Percentiles rank a stretch among this genome's conserved stretches.
Conservation (phyloP, 768 basidiomycete genomes). For the Mycena kentingensis region DNA sequence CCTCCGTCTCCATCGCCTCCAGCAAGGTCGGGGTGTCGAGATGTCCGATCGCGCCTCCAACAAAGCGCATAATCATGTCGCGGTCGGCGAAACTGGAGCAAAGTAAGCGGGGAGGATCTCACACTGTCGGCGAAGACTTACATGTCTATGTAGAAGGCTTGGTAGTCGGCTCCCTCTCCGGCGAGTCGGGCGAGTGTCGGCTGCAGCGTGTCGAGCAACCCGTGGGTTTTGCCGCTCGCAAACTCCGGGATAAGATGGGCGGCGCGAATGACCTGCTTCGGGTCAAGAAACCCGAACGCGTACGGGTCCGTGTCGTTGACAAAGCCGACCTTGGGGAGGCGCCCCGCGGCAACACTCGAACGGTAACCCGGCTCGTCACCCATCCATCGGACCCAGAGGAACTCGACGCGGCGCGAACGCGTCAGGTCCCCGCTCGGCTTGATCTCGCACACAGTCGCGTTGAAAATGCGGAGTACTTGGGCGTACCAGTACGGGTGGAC, state of each 20-base stretch:
- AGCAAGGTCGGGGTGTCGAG: neutral
- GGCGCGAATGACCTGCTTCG: slow-evolving; percentile 32
- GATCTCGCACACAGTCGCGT: slow-evolving; percentile 18
- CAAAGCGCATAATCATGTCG: slow-evolving; percentile 31
- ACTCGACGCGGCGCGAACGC: slow-evolving; percentile 18
- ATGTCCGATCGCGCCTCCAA: slow-evolving; percentile 31
- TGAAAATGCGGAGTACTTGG: slow-evolving; percentile 26
- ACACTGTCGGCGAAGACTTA: slow-evolving; percentile 16
- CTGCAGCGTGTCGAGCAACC: slow-evolving; percentile 5
- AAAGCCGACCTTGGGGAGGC: slow-evolving; percentile 35
- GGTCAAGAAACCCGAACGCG: slow-evolving; percentile 44
- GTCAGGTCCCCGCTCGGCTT: slow-evolving; percentile 2
- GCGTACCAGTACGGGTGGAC: slow-evolving; percentile 30
- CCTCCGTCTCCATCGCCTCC: neutral
- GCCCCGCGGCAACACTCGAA: slow-evolving; percentile 20
- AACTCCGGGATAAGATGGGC: slow-evolving; percentile 42
- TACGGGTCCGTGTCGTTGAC: slow-evolving; percentile 19
- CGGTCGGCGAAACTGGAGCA: slow-evolving; percentile 26
- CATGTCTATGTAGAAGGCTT: slow-evolving; percentile 35
- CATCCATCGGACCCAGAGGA: slow-evolving; percentile 36
- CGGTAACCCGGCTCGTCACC: slow-evolving; percentile 15
- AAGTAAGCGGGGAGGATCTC: neutral
- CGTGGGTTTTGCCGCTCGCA: slow-evolving; percentile 11
- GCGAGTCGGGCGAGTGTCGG: slow-evolving; percentile 17
- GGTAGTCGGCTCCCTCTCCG: slow-evolving; percentile 31